A percentile compares a stretch with the other conserved stretches of the same genome.
Conservation (phyloP, 2,329 filamentous ascomycete genomes). For the Phialophora expanda region DNA sequence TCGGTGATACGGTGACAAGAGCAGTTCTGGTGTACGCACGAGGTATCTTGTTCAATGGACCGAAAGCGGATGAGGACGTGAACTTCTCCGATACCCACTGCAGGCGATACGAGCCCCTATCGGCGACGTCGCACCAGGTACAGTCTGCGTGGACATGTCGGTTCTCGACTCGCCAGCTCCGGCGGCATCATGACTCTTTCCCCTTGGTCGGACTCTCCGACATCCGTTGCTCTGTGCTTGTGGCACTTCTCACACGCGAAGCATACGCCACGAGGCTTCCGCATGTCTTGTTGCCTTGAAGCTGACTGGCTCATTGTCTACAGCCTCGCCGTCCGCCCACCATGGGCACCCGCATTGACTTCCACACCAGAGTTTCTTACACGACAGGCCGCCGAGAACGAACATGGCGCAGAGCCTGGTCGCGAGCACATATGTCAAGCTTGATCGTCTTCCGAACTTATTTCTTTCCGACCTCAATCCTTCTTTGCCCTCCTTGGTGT, state of each 20-base stretch:
- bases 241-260: conserved; percentile 4
- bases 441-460: background rate
- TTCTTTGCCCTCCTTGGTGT: background rate
- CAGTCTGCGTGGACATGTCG: no score
- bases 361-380: conserved; percentile 5
- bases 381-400: background rate
- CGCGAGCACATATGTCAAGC: conserved; percentile 2
- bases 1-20: no score
- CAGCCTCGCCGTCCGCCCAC: conserved; percentile 4
- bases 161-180: background rate
- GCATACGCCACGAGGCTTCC: conserved; percentile 12
- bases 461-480: background rate
- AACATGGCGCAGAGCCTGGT: background rate
- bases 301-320: conserved; percentile 4
- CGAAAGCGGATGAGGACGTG: no score
- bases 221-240: background rate
- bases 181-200: no score
- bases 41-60: no score
- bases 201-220: background rate
- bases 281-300: background rate
- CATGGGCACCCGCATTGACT: background rate
- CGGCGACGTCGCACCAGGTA: no score
- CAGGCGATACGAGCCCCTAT: no score
- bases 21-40: no score
- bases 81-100: no score